Conservation (phyloP, 345 rosid genomes). For the Populus simonii region DNA sequence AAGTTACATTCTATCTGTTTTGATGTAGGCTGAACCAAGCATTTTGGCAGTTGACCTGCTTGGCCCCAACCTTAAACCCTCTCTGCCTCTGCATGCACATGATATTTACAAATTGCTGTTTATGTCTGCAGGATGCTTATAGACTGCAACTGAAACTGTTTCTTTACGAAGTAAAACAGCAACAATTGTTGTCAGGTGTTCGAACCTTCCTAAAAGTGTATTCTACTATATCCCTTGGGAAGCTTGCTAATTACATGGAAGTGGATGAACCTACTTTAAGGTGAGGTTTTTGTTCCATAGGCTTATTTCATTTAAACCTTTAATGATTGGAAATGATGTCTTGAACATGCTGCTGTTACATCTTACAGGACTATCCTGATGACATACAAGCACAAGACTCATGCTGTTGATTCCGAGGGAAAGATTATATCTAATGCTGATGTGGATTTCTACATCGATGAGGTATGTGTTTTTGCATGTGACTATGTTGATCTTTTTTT, state of each 20-base stretch:
- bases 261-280: conserved; percentile 88
- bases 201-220: conserved; percentile 85
- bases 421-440: conserved; percentile 84
- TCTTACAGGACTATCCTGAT: conserved; percentile 75
- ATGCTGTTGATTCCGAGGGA: conserved; percentile 77
- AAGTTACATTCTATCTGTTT: background rate
- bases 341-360: conserved; percentile 5
- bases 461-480: conserved; percentile 40
- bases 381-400: conserved; percentile 97
- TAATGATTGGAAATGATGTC: background rate
- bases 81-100: background rate
- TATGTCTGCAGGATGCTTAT: conserved; percentile 73
- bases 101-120: background rate
- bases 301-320: background rate
- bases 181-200: conserved; percentile 73
- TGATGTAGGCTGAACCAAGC: background rate
- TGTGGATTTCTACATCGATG: conserved; percentile 80
- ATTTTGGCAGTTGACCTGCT: background rate
- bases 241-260: conserved; percentile 92
- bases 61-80: background rate
- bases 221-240: conserved; percentile 75
- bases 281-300: conserved; percentile 26
- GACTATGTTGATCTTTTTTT: background rate
- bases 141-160: conserved; percentile 91
- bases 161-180: conserved; percentile 94